A percentile compares a stretch with the other conserved stretches of the same genome.
Conservation (phyloP, 2,329 filamentous ascomycete species). For the Orbilia ellipsospora region DNA sequence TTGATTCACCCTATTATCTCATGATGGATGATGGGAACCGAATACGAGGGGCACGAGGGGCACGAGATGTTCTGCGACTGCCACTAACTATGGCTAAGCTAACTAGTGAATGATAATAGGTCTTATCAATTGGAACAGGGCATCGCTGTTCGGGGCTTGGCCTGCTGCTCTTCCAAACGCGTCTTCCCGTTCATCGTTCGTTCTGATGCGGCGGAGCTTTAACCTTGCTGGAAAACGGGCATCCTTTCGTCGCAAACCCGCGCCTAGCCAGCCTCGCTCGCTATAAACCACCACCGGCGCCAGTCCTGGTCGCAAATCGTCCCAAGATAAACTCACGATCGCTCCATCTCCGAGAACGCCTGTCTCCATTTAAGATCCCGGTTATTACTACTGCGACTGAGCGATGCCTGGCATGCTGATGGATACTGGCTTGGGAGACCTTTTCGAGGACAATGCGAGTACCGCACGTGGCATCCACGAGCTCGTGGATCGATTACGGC, state of each 20-base stretch:
- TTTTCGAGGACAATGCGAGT: constrained; percentile 52
- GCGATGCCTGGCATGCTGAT: constrained; percentile 47
- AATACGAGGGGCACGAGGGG: no score
- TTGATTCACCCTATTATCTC: background rate
- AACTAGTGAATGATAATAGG: no score
- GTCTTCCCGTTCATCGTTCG: constrained; percentile 2
- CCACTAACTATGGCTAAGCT: background rate
- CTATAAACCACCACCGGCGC: no score
- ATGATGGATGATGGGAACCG: no score
- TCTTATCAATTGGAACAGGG: background rate
- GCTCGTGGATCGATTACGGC: constrained; percentile 57
- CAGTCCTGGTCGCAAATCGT: background rate
- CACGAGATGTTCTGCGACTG: background rate
- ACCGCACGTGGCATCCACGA: constrained; percentile 56
- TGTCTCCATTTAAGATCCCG: no score
- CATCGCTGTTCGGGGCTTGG: constrained; percentile 8
- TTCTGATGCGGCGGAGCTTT: background rate
- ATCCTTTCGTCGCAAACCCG: constrained; percentile 20
- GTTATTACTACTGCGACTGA: background rate
- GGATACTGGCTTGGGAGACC: constrained; percentile 50
- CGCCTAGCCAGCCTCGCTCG: background rate
- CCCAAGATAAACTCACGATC: no score
- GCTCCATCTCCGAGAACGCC: no score
- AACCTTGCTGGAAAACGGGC: background rate
- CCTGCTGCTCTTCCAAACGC: no score